Evolutionary conservation across 169 alveolate genomes (phyloP).

Genomic region (Cryptosporidium bovis): DNA sequence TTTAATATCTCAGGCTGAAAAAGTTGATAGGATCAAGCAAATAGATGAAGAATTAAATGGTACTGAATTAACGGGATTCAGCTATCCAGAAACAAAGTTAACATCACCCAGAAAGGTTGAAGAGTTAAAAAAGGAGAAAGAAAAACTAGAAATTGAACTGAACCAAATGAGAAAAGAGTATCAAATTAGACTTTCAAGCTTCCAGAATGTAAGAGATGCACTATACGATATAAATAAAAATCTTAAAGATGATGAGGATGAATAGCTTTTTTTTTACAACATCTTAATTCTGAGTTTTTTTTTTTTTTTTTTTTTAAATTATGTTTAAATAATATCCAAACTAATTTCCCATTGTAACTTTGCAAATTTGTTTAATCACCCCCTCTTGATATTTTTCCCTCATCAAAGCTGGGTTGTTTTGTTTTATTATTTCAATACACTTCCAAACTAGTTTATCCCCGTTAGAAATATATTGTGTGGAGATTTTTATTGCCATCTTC

Average conservation of each 20-base stretch:
- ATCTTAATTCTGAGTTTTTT: neutral
- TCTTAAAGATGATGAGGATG: slow-evolving; percentile 58
- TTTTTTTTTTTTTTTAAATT: neutral
- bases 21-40: slow-evolving; percentile 50
- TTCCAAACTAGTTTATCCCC: slow-evolving; percentile 20
- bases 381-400: slow-evolving; percentile 49
- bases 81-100: neutral
- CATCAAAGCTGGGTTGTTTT: slow-evolving; percentile 48
- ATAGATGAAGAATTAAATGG: slow-evolving; percentile 48
- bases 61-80: slow-evolving; percentile 5
- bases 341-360: slow-evolving; percentile 40
- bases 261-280: slow-evolving; percentile 8
- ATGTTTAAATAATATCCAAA: neutral
- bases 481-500: slow-evolving; percentile 35
- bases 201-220: slow-evolving; percentile 61
- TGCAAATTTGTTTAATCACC: slow-evolving; percentile 41
- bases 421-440: slow-evolving; percentile 49
- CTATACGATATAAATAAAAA: slow-evolving; percentile 39
- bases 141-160: slow-evolving; percentile 28
- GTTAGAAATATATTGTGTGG: slow-evolving; percentile 42
- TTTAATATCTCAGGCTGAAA: slow-evolving; percentile 58
- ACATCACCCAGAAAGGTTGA: neutral
- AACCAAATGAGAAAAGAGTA: slow-evolving; percentile 43
- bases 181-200: slow-evolving; percentile 30
- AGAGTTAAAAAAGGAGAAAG: slow-evolving; percentile 41